A percentile compares a stretch with the other conserved stretches of the same genome.
Evolutionary conservation across 352 stramenopile species (phyloP).

Genomic region (Achlya hypogyna): DNA sequence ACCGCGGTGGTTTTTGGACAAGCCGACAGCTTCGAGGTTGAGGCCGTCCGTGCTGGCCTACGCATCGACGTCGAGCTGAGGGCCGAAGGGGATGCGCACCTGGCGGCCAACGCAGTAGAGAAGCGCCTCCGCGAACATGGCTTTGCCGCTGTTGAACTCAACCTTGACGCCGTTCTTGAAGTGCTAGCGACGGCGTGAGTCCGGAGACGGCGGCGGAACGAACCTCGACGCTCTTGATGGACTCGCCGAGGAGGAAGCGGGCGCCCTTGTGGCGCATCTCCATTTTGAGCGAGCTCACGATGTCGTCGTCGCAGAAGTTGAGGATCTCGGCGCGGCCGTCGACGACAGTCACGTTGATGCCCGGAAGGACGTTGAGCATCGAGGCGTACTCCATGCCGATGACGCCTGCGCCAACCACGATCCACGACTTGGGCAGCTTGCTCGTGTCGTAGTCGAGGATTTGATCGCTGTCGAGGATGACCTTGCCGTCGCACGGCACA

Average conservation of each 20-base stretch:
- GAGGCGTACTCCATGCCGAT: conserved; percentile 89
- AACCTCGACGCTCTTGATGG: conserved; percentile 61
- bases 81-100: conserved; percentile 18
- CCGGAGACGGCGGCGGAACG: not conserved
- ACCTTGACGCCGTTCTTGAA: conserved; percentile 46
- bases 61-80: not conserved
- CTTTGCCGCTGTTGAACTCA: conserved; percentile 67
- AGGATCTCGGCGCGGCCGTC: conserved; percentile 60
- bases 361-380: conserved; percentile 84
- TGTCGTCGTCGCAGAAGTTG: conserved; percentile 78
- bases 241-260: conserved; percentile 77
- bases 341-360: conserved; percentile 79
- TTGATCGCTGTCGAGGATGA: conserved; percentile 76
- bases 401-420: conserved; percentile 76
- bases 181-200: conserved; percentile 12
- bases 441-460: conserved; percentile 61
- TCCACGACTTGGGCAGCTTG: conserved; percentile 59
- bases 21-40: conserved; percentile 70
- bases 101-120: conserved; percentile 76
- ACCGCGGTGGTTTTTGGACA: conserved; percentile 66
- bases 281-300: conserved; percentile 81
- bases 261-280: conserved; percentile 85
- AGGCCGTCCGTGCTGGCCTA: conserved; percentile 63
- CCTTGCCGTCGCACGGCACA: conserved; percentile 76
- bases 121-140: conserved; percentile 54